Base-by-base conservation (phyloP, 139 green algal genomes). In the Yamagishiella unicocca region DNA sequence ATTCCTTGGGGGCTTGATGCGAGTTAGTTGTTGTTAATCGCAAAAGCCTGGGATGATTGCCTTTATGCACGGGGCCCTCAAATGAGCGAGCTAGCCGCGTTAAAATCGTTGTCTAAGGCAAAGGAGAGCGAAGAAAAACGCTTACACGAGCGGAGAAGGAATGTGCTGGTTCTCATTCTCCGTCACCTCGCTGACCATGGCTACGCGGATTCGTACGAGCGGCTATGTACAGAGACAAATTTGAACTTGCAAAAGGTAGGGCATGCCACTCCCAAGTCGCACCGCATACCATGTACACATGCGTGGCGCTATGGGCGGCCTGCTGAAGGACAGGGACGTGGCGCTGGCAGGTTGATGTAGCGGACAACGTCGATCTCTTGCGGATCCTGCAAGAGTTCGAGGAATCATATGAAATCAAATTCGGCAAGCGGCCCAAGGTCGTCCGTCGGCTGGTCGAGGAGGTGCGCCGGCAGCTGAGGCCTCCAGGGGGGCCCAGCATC, bases 381-480 rank as follows among this genome's bases (percentile, higher is more conserved):
- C 87, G 74, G 8, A 90, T 97, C 33, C 19, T 97, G 2, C 90
- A 94, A 81, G 95, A 96, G 71, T 96, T 91, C 74, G 93, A 96
- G 78, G 90, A 94, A 25, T 82, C 50, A 0, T 94, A 95, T 62
- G 93, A 96, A 61, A n/a, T 87, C 12, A 93, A 93, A 45, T 96
- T 91, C 85, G 94, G 91, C 6, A 89, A 85, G 79, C 91, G 83
- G 21, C 90, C 90, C 7, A 95, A 96, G 85, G 90, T 96, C 7
- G 77, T 95, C 17, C 89, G 84, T 14, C 58, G 86, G 19, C 55
- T 89, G 21, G 88, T 87, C 0, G 75, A 90, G 70, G 84, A 88
- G 89, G 78, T 88, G 54, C 75, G 72, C n/a, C n/a, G n/a, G n/a
- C n/a, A n/a, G n/a, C n/a, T n/a, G n/a, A n/a, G n/a, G n/a, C n/a